Evolutionary conservation across 192 early-diverging fungal genomes (phyloP).

Genomic region (Phycomyces blakesleeanus): DNA sequence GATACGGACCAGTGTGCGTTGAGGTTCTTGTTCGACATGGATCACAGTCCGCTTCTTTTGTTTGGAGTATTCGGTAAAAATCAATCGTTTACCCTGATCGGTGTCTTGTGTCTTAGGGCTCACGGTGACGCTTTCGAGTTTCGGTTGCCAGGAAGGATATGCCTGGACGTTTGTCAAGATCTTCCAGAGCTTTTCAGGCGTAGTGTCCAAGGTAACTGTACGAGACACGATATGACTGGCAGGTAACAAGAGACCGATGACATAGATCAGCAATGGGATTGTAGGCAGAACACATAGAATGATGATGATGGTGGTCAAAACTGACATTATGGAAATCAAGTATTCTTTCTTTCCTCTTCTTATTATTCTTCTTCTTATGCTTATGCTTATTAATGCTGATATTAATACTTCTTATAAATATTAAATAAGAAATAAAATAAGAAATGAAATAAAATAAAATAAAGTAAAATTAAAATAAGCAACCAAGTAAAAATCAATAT

Average conservation of each 20-base stretch:
- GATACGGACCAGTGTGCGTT: conserved; percentile 12
- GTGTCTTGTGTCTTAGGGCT: background rate
- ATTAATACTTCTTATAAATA: too few relatives aligned
- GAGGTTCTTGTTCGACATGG: conserved; percentile 20
- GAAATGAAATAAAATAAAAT: too few relatives aligned
- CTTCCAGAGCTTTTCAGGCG: conserved; percentile 17
- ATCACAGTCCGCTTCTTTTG: conserved; percentile 19
- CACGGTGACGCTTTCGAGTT: conserved; percentile 14
- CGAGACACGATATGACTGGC: conserved; percentile 24
- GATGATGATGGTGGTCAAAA: background rate
- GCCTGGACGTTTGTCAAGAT: conserved; percentile 21
- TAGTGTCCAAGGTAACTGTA: conserved; percentile 14
- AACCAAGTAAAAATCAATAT: too few relatives aligned
- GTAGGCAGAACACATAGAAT: conserved; percentile 13
- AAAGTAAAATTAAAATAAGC: too few relatives aligned
- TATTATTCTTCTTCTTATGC: too few relatives aligned
- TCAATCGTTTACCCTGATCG: conserved; percentile 3
- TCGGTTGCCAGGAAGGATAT: conserved; percentile 25
- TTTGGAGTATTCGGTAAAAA: conserved; percentile 26
- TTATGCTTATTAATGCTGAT: too few relatives aligned
- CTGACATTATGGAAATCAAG: background rate
- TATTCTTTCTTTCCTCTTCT: too few relatives aligned
- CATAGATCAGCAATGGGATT: conserved; percentile 24
- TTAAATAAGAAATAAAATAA: too few relatives aligned
- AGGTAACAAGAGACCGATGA: conserved; percentile 24